phyloP scores from a whole-genome alignment of 208 protist species.

The Tetramitus jugosus region DNA sequence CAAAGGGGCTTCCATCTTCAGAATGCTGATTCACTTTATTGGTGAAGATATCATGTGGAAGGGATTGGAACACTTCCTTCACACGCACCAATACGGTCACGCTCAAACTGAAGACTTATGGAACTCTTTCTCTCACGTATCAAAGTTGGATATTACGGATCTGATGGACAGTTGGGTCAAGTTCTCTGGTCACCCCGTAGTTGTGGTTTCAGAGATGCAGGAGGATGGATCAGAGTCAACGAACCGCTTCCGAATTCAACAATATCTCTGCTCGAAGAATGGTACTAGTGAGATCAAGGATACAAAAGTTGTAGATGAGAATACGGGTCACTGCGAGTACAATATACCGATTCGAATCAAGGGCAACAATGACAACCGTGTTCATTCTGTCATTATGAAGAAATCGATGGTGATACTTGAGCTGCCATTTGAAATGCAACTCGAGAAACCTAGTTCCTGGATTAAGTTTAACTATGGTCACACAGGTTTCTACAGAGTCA shows the following conservation, averaged over 20 bases:
- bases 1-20: conserved; percentile 83
- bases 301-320: too few species aligned
- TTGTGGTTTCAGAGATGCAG: conserved; percentile 44
- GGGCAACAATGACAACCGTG: too few species aligned
- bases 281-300: too few species aligned
- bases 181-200: conserved; percentile 78
- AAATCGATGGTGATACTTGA: too few species aligned
- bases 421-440: too few species aligned
- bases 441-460: too few species aligned
- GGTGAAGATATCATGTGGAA: conserved; percentile 70
- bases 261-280: too few species aligned
- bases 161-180: conserved; percentile 83
- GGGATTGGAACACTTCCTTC: conserved; percentile 80
- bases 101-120: conserved; percentile 85
- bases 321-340: too few species aligned
- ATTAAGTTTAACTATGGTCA: background rate
- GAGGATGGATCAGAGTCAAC: background rate
- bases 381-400: too few species aligned
- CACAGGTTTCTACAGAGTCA: background rate
- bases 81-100: conserved; percentile 72
- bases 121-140: conserved; percentile 70
- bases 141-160: conserved; percentile 60
- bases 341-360: background rate
- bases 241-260: background rate
- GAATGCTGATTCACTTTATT: conserved; percentile 73